Evolutionary conservation across 2,329 filamentous ascomycete species (phyloP), one percentile per base, ranked within the genome.

Genomic region (Cadophora gregata): DNA sequence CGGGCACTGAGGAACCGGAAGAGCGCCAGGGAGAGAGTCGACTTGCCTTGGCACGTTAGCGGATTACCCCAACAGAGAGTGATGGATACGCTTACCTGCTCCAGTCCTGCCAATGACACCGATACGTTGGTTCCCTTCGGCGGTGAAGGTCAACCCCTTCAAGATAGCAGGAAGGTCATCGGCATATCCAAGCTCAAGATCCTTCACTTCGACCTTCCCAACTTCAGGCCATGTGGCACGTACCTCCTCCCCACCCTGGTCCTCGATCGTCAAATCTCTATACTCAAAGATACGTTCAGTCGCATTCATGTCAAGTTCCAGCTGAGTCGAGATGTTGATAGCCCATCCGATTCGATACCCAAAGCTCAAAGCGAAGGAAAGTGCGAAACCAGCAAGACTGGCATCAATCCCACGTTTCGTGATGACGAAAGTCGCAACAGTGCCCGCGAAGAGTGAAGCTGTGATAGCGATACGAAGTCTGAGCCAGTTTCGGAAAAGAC

Each of bases 281-380:
- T 93, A 94, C 75, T 93, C 91, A 4, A 92, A 80, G 16, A 94
- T 86, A 36, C 91, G 84, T 78, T 94, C 91, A 0, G 88, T 87
- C 0, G 90, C 86, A 73, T 93, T 93, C 89, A 93, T 93, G 73
- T 91, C 86, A 7, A 93, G 79, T 75, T 95, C 91, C n/a, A 87
- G 80, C 2, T 88, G 83, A 36, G 93, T 83, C 0, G 86, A 83
- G 84, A 85, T 89, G 56, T 88, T 84, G 63, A 93, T 84, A 19
- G 83, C 82, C 25, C 21, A 36, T 38, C 31, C 31, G 25, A 58
- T 33, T 4, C 33, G 36, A 25, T 79, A 79, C 0, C 88, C 85
- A 74, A 92, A 91, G 62, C 90, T 86, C 47, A 93, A 80, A 0
- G 90, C 86, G 77, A 93, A 93, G 1, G 88, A 86, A 58, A 94